Base-by-base conservation (phyloP, 1,139 yeast genomes). In the Debaryomyces robertsiae region DNA sequence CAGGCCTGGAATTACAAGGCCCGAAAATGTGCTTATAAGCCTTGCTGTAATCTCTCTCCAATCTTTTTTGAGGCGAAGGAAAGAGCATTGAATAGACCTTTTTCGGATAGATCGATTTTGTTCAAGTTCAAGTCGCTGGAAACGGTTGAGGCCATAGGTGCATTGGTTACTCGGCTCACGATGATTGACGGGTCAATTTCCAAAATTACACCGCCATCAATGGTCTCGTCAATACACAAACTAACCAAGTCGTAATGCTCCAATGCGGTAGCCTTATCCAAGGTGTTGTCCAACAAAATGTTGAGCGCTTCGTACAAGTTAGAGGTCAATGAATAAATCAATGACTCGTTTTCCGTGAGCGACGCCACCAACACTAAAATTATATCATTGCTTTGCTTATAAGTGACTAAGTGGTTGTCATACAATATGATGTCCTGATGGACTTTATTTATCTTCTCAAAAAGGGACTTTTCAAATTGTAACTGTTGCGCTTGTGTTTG, bases 131-230 rank as follows among this genome's bases (percentile, higher is more conserved):
- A 75, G 36, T 74, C 78, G 45, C 54, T 59, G 31, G 61, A 50
- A 31, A 58, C 49, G 22, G 47, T 53, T 19, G 52, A 46, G 25
- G 53, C 46, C 19, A 77, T 64, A 27, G 97, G 96, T 23, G 94
- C 83, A 52, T 81, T 80, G 25, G 97, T 86, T 13, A 91, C 96
- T 63, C 98, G 78, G 14, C 95, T 80, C 4, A 91, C 93, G 54
- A 93, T 87, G 37, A 89, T 81, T 32, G 84, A 81, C 3, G 95
- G 82, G 57, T 93, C 98, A 30, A 90, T 84, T 64, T 93, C 98
- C 52, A 94, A 75, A 47, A 94, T 82, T 49, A 93, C 81, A 19
- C 98, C 96, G 53, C 87, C 94, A 60, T 93, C 98, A 42, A 93
- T 74, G 17, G 95, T 79, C 66, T 93, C 98, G 62, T 93, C 98